These are phyloP conservation scores for Malassezia yamatoensis DNA, from an alignment of 1,284 basidiomycete genomes.

Conservation along the genomic window DNA sequence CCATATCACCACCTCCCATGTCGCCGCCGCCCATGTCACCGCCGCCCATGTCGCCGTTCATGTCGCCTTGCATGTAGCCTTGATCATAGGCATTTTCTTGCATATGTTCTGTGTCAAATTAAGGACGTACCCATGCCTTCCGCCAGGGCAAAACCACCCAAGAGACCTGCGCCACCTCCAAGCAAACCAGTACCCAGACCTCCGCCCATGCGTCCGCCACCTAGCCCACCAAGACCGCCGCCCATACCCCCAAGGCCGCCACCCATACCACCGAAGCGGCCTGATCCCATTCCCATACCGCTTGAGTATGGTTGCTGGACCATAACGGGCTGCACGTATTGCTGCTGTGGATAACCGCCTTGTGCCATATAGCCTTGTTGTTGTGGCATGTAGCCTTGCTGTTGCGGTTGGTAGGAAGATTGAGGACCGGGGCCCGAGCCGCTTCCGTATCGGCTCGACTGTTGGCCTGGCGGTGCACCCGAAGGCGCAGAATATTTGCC, in stretches of 20 bases:
- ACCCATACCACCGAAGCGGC: slow-evolving; percentile 17
- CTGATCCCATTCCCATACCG: slow-evolving; percentile 25
- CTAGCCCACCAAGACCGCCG: slow-evolving; percentile 18
- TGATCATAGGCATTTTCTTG: slow-evolving; percentile 38
- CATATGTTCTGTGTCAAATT: slow-evolving; percentile 20
- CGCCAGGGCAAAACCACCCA: slow-evolving; percentile 15
- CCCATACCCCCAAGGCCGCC: slow-evolving; percentile 27
- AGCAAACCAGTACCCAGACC: slow-evolving; percentile 35
- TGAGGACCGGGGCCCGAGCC: not conserved
- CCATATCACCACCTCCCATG: slow-evolving; percentile 22
- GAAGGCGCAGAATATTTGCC: slow-evolving; percentile 26
- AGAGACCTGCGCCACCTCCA: slow-evolving; percentile 25
- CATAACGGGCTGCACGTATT: slow-evolving; percentile 25
- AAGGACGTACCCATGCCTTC: slow-evolving; percentile 10
- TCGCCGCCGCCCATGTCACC: slow-evolving; percentile 16
- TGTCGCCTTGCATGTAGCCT: slow-evolving; percentile 34
- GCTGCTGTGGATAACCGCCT: not conserved
- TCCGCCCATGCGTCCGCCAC: slow-evolving; percentile 23
- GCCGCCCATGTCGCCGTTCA: slow-evolving; percentile 15
- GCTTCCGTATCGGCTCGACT: not conserved
- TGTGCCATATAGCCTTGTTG: not conserved
- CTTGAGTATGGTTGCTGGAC: slow-evolving; percentile 16
- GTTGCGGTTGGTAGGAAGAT: not conserved
- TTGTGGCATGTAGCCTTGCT: not conserved
- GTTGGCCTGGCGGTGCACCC: slow-evolving; percentile 22